These are phyloP conservation scores for Penicillium hordei DNA, from an alignment of 2,329 filamentous ascomycete species.

Conservation along the genomic window DNA sequence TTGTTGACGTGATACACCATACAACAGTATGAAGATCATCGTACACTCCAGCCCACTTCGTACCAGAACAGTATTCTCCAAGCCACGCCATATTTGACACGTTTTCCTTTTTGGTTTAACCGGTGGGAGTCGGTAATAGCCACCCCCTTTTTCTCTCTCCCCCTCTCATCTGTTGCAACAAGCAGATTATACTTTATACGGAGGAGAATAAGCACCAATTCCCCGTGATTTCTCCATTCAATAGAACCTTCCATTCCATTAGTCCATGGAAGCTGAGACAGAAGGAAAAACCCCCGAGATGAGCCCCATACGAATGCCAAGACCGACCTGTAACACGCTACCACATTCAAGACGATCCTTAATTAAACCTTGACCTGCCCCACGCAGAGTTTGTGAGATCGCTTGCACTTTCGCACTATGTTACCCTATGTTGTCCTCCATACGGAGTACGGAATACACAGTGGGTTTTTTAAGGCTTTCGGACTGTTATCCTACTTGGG, in stretches of 20 bases:
- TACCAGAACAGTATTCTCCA: background rate
- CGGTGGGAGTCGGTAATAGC: slow-evolving; percentile 2
- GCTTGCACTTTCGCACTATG: slow-evolving; percentile 11
- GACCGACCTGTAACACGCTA: slow-evolving; percentile 33
- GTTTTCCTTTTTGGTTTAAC: slow-evolving; percentile 7
- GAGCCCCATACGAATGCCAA: slow-evolving; percentile 25
- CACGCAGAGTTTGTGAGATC: slow-evolving; percentile 16
- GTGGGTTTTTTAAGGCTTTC: slow-evolving; percentile 10
- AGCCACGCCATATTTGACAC: slow-evolving; percentile 14
- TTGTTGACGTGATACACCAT: slow-evolving; percentile 11
- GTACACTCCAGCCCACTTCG: slow-evolving; percentile 9
- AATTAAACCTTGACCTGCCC: slow-evolving; percentile 40
- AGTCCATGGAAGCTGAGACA: background rate
- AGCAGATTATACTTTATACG: background rate
- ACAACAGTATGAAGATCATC: slow-evolving; percentile 12
- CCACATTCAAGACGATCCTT: slow-evolving; percentile 36
- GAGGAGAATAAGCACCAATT: background rate
- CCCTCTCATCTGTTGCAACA: background rate
- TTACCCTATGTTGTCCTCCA: no score
- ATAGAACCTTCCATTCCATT: background rate
- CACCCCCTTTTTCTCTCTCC: slow-evolving; percentile 6
- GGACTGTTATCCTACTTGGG: slow-evolving; percentile 18
- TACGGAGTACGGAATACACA: no score
- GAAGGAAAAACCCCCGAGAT: slow-evolving; percentile 23
- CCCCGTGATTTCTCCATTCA: slow-evolving; percentile 11